These are phyloP conservation scores for Suillus fuscotomentosus DNA, from an alignment of 768 basidiomycete species.

Conservation along the genomic window DNA sequence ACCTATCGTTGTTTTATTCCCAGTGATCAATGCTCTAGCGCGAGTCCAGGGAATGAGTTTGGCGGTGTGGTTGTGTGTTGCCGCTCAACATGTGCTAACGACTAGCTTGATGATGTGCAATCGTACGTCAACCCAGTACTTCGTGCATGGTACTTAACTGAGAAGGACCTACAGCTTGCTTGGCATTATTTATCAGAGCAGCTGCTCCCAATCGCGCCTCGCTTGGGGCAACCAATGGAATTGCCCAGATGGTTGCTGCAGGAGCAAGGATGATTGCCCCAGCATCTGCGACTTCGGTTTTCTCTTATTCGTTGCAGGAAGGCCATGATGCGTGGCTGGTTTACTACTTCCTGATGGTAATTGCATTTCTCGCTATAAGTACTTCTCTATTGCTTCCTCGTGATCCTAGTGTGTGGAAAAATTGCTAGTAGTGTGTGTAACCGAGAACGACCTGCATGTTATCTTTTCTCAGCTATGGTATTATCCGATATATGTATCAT, in stretches of 20 bases:
- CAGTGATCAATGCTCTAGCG: slow-evolving; percentile 37
- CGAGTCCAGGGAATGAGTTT: slow-evolving; percentile 11
- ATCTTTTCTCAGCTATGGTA: no score
- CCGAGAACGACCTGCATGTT: neutral
- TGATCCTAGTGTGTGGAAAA: neutral
- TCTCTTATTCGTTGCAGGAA: slow-evolving; percentile 59
- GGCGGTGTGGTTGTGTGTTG: slow-evolving; percentile 50
- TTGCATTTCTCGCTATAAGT: slow-evolving; percentile 15
- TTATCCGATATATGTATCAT: no score
- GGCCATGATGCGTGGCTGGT: slow-evolving; percentile 22
- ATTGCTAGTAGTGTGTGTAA: neutral
- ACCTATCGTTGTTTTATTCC: slow-evolving; percentile 41
- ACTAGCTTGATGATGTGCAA: slow-evolving; percentile 18
- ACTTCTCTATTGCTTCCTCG: slow-evolving; percentile 28
- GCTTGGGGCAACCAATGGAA: slow-evolving; percentile 69
- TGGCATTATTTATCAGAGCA: slow-evolving; percentile 2
- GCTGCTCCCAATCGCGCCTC: slow-evolving; percentile 64
- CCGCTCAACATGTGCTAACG: slow-evolving; percentile 45
- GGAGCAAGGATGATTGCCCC: slow-evolving; percentile 52
- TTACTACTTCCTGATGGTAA: slow-evolving; percentile 23
- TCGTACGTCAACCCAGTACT: neutral
- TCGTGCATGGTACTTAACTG: neutral
- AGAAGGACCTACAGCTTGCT: neutral
- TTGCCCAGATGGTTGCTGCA: slow-evolving; percentile 43
- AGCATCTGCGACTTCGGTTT: slow-evolving; percentile 58